These are phyloP conservation scores for Fagopyrum esculentum DNA, from an alignment of 148 eudicot species.

Conservation along the genomic window DNA sequence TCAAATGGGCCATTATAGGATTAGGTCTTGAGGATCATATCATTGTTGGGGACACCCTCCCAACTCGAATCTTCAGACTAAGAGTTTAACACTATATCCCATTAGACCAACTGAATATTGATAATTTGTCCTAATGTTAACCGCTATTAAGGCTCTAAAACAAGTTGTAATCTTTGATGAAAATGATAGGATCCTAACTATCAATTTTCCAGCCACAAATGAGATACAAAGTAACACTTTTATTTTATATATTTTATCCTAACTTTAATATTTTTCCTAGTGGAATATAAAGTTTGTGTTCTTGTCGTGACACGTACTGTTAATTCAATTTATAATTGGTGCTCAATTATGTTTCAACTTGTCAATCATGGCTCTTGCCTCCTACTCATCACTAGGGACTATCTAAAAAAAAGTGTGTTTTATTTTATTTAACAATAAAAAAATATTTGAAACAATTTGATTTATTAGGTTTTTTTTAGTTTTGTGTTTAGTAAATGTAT, in stretches of 20 bases:
- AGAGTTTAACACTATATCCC: too few relatives aligned
- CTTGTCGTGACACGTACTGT: conserved; percentile 9
- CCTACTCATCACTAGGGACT: background rate
- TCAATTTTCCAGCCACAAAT: background rate
- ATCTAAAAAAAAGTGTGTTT: background rate
- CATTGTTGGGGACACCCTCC: too few relatives aligned
- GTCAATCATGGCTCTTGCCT: background rate
- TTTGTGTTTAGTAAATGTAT: too few relatives aligned
- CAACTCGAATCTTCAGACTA: too few relatives aligned
- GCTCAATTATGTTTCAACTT: conserved; percentile 2
- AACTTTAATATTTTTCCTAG: background rate
- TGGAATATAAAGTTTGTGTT: conserved; percentile 3
- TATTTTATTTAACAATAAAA: background rate
- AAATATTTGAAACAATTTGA: too few relatives aligned
- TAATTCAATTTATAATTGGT: conserved; percentile 2
- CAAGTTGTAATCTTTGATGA: background rate
- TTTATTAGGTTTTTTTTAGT: too few relatives aligned
- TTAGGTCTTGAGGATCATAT: too few relatives aligned
- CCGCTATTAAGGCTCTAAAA: too few relatives aligned
- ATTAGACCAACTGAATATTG: too few relatives aligned
- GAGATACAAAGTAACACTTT: background rate
- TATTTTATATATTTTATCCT: background rate
- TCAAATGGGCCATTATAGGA: too few relatives aligned
- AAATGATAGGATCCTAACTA: background rate
- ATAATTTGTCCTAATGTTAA: too few relatives aligned